phyloP scores from a whole-genome alignment of 1,139 yeast genomes.

The Yamadazyma siamensis region DNA sequence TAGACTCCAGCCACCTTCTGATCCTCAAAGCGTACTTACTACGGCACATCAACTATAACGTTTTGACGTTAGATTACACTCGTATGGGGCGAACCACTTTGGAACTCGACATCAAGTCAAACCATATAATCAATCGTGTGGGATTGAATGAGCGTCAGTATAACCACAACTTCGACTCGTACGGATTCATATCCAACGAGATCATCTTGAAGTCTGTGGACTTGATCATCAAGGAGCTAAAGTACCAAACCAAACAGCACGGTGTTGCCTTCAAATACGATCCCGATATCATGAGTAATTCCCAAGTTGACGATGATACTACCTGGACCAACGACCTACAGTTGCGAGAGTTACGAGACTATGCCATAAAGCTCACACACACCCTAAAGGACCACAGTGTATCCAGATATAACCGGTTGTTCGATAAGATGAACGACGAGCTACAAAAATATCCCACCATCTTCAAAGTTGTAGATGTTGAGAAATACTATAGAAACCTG shows the following conservation, averaged over 20 bases:
- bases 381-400: conserved; percentile 8
- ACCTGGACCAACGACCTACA: conserved; percentile 34
- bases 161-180: conserved; percentile 49
- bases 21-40: conserved; percentile 17
- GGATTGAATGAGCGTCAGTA: conserved; percentile 41
- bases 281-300: conserved; percentile 6
- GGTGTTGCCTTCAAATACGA: conserved; percentile 19
- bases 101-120: conserved; percentile 68
- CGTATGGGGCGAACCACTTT: conserved; percentile 61
- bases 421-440: conserved; percentile 7
- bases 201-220: conserved; percentile 56
- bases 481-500: conserved; percentile 5
- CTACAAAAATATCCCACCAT: conserved; percentile 22
- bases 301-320: conserved; percentile 11
- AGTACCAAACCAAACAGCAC: conserved; percentile 46
- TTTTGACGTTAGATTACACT: conserved; percentile 26
- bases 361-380: conserved; percentile 23
- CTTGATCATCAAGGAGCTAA: conserved; percentile 61
- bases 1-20: conserved; percentile 1
- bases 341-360: conserved; percentile 28
- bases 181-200: conserved; percentile 2
- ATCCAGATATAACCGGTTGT: conserved; percentile 14
- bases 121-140: conserved; percentile 53
- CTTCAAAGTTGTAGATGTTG: conserved; percentile 22
- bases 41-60: conserved; percentile 21